Percentiles rank a stretch among this genome's conserved stretches.
Conservation (phyloP, 805 yeast genomes). For the Teunomyces panamensis region DNA sequence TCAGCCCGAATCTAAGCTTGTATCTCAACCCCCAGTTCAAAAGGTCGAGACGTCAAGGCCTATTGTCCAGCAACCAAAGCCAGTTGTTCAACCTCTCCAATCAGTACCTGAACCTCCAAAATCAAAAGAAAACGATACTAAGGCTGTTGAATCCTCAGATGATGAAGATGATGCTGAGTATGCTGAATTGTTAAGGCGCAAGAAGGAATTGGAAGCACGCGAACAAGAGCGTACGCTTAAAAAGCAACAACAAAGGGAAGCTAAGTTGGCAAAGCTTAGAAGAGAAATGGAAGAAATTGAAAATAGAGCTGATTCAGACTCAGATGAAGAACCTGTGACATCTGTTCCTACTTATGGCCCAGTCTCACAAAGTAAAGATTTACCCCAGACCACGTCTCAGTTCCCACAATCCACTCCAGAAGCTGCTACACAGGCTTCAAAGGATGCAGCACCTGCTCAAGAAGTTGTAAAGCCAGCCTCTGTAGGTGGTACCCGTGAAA, state of each 20-base stretch:
- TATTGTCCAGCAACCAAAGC: too few species aligned
- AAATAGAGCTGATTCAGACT: constrained; percentile 23
- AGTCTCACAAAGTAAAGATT: constrained; percentile 9
- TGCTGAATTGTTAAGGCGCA: constrained; percentile 45
- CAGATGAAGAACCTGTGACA: constrained; percentile 24
- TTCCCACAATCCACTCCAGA: neutral
- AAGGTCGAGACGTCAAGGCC: neutral
- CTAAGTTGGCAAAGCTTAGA: constrained; percentile 53
- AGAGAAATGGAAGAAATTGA: constrained; percentile 57
- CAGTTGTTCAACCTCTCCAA: neutral
- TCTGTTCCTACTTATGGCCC: constrained; percentile 21
- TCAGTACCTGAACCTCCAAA: neutral
- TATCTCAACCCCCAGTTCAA: neutral
- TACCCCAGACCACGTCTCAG: constrained; percentile 6
- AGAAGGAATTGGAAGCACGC: constrained; percentile 43
- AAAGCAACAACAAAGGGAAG: constrained; percentile 59
- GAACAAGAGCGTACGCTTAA: constrained; percentile 44
- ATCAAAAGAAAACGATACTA: neutral
- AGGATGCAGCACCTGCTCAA: neutral
- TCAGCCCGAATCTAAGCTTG: neutral
- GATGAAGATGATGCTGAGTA: constrained; percentile 48
- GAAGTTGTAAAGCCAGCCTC: neutral
- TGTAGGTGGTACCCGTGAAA: constrained; percentile 27
- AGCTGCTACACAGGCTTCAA: constrained; percentile 7
- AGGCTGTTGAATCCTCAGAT: constrained; percentile 14